A percentile compares a stretch with the other conserved stretches of the same genome.
Evolutionary conservation across 2,329 filamentous ascomycete species (phyloP).

Genomic region (Diplodia intermedia): DNA sequence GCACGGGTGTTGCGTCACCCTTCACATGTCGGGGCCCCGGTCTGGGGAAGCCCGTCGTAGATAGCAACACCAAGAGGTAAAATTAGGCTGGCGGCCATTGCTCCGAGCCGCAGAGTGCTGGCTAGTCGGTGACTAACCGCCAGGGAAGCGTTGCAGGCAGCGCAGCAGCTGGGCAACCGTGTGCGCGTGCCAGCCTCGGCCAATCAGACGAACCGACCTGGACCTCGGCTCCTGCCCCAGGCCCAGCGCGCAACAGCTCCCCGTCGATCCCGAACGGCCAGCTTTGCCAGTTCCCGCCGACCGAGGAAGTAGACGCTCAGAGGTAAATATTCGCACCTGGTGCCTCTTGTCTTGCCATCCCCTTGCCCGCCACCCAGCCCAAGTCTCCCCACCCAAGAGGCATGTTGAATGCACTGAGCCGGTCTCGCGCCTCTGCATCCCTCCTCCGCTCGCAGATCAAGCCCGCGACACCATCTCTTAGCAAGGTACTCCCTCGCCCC

Average conservation of each 20-base stretch:
- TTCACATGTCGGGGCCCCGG: constrained; percentile 29
- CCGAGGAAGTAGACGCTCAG: constrained; percentile 25
- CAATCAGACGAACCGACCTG: constrained; percentile 17
- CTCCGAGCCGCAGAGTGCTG: neutral
- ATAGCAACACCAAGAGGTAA: constrained; percentile 17
- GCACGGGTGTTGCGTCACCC: constrained; percentile 23
- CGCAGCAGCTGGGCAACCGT: constrained; percentile 7
- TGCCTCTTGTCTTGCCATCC: neutral
- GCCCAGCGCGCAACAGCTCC: constrained; percentile 9
- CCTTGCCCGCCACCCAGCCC: constrained; percentile 4
- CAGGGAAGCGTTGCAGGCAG: neutral
- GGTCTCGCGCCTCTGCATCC: constrained; percentile 49
- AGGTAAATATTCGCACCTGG: constrained; percentile 18
- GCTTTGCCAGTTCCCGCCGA: constrained; percentile 31
- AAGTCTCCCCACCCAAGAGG: constrained; percentile 36
- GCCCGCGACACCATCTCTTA: constrained; percentile 37
- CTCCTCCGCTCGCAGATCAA: constrained; percentile 44
- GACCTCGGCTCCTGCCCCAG: constrained; percentile 29
- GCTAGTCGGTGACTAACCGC: neutral
- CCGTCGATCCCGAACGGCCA: constrained; percentile 26
- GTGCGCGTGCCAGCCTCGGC: constrained; percentile 18
- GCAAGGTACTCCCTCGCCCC: constrained; percentile 40
- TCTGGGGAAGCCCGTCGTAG: constrained; percentile 11
- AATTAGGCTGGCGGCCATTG: neutral
- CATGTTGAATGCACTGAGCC: constrained; percentile 51